These are phyloP conservation scores for Bacterosira constricta DNA, from an alignment of 108 stramenopile species.

Conservation along the genomic window DNA sequence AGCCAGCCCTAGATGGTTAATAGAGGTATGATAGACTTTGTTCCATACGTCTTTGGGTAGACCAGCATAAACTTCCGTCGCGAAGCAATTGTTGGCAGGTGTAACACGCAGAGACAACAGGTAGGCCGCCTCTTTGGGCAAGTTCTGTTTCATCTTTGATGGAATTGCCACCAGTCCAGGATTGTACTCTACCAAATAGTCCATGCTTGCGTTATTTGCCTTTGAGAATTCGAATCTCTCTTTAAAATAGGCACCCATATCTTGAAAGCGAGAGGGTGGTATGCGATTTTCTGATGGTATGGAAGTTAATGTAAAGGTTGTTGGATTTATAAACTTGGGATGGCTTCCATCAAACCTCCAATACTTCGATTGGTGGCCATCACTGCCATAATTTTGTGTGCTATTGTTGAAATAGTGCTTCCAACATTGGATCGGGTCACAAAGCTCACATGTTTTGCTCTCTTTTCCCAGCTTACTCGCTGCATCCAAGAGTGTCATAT, in stretches of 20 bases:
- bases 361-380: conserved; percentile 20
- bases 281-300: conserved; percentile 41
- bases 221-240: conserved; percentile 21
- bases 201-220: conserved; percentile 11
- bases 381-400: not conserved
- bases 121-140: conserved; percentile 41
- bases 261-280: conserved; percentile 35
- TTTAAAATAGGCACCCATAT: conserved; percentile 19
- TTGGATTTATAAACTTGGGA: conserved; percentile 39
- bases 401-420: not conserved
- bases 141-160: not conserved
- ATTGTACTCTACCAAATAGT: conserved; percentile 46
- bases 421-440: conserved; percentile 26
- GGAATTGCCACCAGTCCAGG: conserved; percentile 42
- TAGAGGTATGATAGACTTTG: conserved; percentile 31
- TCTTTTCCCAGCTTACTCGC: not conserved
- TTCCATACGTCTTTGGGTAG: conserved; percentile 30
- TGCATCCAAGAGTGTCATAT: conserved; percentile 23
- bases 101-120: conserved; percentile 44
- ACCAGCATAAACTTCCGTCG: conserved; percentile 5
- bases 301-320: conserved; percentile 34
- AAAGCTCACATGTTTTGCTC: conserved; percentile 19
- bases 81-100: conserved; percentile 49
- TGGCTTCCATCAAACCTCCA: conserved; percentile 39
- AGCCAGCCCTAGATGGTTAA: conserved; percentile 43